Conservation (phyloP, 805 yeast genomes). For the Ogataea kodamae region DNA sequence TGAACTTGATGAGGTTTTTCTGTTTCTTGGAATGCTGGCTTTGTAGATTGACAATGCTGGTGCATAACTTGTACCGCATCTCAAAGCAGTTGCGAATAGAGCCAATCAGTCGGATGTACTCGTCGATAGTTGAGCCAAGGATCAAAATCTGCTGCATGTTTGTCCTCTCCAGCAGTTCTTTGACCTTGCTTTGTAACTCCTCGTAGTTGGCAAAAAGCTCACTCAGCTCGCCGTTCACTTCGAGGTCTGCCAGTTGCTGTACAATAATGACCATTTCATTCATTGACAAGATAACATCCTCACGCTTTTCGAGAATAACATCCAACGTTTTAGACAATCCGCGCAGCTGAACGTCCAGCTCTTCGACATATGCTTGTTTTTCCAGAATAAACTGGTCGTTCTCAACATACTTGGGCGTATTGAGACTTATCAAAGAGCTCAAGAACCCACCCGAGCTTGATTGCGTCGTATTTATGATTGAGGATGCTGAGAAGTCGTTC, state of each 20-base stretch:
- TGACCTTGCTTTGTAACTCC: conserved; percentile 64
- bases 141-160: conserved; percentile 84
- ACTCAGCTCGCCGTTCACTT: conserved; percentile 63
- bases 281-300: conserved; percentile 64
- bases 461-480: conserved; percentile 24
- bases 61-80: conserved; percentile 60
- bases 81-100: conserved; percentile 72
- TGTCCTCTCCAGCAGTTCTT: conserved; percentile 71
- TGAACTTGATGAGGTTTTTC: conserved; percentile 41
- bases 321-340: conserved; percentile 70
- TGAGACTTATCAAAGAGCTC: conserved; percentile 64
- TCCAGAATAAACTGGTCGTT: conserved; percentile 75
- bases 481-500: conserved; percentile 27
- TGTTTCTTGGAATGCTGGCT: conserved; percentile 44
- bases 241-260: conserved; percentile 65
- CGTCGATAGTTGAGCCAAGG: conserved; percentile 82
- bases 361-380: conserved; percentile 64
- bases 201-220: conserved; percentile 69
- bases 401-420: conserved; percentile 64
- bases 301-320: conserved; percentile 66
- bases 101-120: conserved; percentile 72
- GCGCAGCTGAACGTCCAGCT: conserved; percentile 68
- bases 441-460: conserved; percentile 46
- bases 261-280: conserved; percentile 57
- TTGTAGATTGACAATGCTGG: conserved; percentile 43